phyloP scores from a whole-genome alignment of 192 early-diverging fungal species.

The Radiomyces spectabilis region DNA sequence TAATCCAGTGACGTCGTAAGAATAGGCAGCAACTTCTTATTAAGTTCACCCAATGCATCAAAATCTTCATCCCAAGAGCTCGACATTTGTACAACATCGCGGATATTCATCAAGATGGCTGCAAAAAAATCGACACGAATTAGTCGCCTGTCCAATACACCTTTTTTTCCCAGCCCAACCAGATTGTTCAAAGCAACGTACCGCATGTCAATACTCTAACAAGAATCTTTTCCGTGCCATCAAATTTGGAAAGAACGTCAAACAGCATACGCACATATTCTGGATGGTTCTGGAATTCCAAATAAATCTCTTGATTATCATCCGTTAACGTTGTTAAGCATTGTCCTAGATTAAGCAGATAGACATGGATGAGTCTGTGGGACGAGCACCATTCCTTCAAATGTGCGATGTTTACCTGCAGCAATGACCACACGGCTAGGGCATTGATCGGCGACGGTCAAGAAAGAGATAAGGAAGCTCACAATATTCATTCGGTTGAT shows the following conservation, averaged over 20 bases:
- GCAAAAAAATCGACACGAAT: not conserved
- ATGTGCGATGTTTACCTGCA: conserved; percentile 33
- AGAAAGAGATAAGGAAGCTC: conserved; percentile 64
- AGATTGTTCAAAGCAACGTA: conserved; percentile 19
- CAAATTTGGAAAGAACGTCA: conserved; percentile 34
- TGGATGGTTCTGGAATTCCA: conserved; percentile 47
- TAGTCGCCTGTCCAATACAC: no score
- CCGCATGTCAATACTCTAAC: conserved; percentile 65
- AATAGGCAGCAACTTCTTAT: conserved; percentile 38
- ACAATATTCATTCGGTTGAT: conserved; percentile 57
- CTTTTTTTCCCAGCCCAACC: not conserved
- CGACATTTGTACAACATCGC: conserved; percentile 31
- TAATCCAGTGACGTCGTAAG: conserved; percentile 34
- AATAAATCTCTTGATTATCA: conserved; percentile 54
- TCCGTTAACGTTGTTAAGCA: conserved; percentile 80
- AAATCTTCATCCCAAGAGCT: conserved; percentile 23
- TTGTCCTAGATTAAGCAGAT: conserved; percentile 44
- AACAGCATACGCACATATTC: conserved; percentile 45
- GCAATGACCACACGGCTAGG: conserved; percentile 42
- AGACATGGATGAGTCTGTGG: no score
- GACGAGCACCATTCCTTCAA: no score
- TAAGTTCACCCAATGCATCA: conserved; percentile 29
- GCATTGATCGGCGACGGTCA: conserved; percentile 39
- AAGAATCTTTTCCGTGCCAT: conserved; percentile 49
- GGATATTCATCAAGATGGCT: conserved; percentile 44